Base-by-base conservation (phyloP, 768 basidiomycete species). In the Crucibulum laeve region DNA sequence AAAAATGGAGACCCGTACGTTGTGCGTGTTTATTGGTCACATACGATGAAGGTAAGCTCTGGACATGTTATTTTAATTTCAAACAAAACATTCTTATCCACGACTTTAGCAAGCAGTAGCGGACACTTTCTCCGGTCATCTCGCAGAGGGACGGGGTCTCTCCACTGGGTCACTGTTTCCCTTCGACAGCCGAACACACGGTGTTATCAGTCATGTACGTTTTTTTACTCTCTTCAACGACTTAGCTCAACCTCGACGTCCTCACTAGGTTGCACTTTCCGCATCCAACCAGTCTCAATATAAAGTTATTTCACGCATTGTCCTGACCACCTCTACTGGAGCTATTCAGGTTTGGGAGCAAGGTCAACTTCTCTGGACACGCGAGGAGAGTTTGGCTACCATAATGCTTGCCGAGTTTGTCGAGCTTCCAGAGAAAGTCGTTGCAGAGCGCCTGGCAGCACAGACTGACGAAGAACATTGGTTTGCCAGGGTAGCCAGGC, bases 341-440 rank as follows among this genome's bases (percentile, higher is more conserved):
- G 70, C 87, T 3, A 53, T 93, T 21, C 86, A 92, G 51, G 63
- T 85, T 6, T 90, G 90, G 87, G 66, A 79, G 37, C 72, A 76
- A 18, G 68, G 78, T 22, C 55, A 68, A 25, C 64, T 79, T 22
- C 69, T 74, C 22, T 95, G 91, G 91, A 77, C 75, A 0, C 73
- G 92, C 38, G 92, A 95, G 56, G 93, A 97, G 57, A 74, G 79
- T 1, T 69, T 95, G 7, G 68, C 88, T 0, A 69, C 77, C 2
- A 72, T 89, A 38, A 63, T 71, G 18, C 73, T 75, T 0, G 81
- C 83, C 1, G 77, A 82, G 40, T 80, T 92, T 44, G 76, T 92
- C 17, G 88, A 91, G 51, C 73, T 95, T 13, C 89, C 89, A 0
- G 87, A 89, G 59, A 62, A 61, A 5, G 47, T 67, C 14, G 55